Conservation (phyloP, 495 filamentous ascomycete genomes). For the Trichoderma orchidacearum region DNA sequence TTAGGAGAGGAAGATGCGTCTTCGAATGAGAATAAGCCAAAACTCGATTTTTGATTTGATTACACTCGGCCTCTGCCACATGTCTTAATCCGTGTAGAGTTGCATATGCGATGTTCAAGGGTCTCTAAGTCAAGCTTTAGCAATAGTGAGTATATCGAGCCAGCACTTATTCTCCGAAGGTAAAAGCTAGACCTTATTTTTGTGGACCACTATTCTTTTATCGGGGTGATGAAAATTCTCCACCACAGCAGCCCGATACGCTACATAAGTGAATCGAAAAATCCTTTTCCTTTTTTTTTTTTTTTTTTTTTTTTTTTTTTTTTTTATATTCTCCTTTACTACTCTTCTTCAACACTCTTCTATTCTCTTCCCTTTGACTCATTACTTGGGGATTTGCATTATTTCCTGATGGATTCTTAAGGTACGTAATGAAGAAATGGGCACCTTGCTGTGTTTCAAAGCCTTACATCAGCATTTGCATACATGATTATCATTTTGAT, state of each 20-base stretch:
- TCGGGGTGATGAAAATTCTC: neutral
- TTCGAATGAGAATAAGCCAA: conserved; percentile 16
- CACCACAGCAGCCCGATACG: neutral
- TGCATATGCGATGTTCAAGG: no score
- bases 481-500: conserved; percentile 23
- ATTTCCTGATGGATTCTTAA: no score
- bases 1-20: conserved; percentile 51
- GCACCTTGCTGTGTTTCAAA: no score
- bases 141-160: no score
- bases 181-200: neutral
- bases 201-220: neutral
- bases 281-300: neutral
- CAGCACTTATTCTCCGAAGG: no score
- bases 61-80: no score
- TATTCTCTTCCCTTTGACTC: neutral
- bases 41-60: conserved; percentile 17
- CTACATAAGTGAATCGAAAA: neutral
- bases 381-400: no score
- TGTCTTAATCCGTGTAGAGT: no score
- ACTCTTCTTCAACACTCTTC: neutral
- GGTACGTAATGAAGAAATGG: no score
- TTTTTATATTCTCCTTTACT: neutral
- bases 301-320: neutral
- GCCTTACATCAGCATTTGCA: no score
- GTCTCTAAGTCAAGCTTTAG: no score